A percentile compares a stretch with the other conserved stretches of the same genome.
phyloP scores from a whole-genome alignment of 768 basidiomycete species.

The Boletus reticuloceps region DNA sequence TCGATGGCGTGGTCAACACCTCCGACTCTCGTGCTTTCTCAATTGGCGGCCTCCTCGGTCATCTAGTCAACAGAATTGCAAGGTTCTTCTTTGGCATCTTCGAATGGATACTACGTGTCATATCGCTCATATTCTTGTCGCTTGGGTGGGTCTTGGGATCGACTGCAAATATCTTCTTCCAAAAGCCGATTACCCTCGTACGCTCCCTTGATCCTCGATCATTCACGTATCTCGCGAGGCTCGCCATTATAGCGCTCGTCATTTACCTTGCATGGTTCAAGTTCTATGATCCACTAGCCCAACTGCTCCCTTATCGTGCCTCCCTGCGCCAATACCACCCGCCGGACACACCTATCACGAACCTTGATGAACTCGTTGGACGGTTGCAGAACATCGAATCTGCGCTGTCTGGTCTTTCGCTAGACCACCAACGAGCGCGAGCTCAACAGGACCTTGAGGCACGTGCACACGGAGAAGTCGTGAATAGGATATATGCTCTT shows the following conservation, averaged over 20 bases:
- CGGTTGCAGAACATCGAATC: constrained; percentile 65
- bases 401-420: constrained; percentile 56
- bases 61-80: constrained; percentile 37
- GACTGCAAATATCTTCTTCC: constrained; percentile 44
- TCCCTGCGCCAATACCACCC: constrained; percentile 42
- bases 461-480: constrained; percentile 49
- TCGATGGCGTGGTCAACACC: constrained; percentile 26
- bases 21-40: constrained; percentile 36
- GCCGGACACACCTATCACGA: constrained; percentile 58
- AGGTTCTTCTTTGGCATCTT: constrained; percentile 31
- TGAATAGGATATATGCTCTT: constrained; percentile 51
- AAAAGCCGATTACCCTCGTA: constrained; percentile 45
- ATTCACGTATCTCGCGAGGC: constrained; percentile 37
- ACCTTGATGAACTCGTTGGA: constrained; percentile 61
- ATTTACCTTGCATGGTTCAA: constrained; percentile 47
- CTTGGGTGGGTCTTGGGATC: constrained; percentile 50
- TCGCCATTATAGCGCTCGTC: constrained; percentile 40
- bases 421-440: constrained; percentile 51
- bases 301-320: constrained; percentile 34
- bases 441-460: constrained; percentile 52
- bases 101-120: constrained; percentile 20
- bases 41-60: constrained; percentile 45
- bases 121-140: constrained; percentile 40
- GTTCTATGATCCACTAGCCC: constrained; percentile 37
- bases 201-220: constrained; percentile 32